Base-by-base conservation (phyloP, 1,284 basidiomycete species). In the Thelephora terrestris region DNA sequence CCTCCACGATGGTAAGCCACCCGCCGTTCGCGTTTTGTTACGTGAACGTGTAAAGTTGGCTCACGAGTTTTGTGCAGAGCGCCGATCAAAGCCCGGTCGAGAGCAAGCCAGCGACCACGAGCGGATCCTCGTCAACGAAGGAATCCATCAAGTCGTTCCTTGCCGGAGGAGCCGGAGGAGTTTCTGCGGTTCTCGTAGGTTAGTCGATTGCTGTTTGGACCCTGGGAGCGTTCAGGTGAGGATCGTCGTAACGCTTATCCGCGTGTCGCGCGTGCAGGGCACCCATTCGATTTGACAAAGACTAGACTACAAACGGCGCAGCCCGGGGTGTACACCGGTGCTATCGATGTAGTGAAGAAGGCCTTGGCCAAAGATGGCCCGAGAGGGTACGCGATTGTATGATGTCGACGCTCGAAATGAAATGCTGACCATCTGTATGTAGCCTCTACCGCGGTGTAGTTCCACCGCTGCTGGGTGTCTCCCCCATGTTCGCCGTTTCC, bases 211-310 rank as follows among this genome's bases (percentile, higher is more conserved):
- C 9, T 9, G 5, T 12, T 32, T 14, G 12, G 14, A 6, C 29
- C 14, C 12, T 32, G 12, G 25, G 7, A 32, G n/a, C 27, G 4
- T 4, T n/a, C 5, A 14, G 16, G 12, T 27, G 9, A 21, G 10
- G 20, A 18, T 25, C 23, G 36, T 25, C 17, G 42, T 35, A 6
- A 23, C 6, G 14, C 17, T 47, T 14, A 43, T 20, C 36, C 17
- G 34, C 44, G 34, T 47, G 42, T 24, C 47, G 21, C 34, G 14
- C 39, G 25, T 40, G 21, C 56, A 87, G 95, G 95, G 4, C 96
- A 99, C 61, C 95, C 95, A 7, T 99, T 99, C 63, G 95, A 99
- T 70, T 71, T 99, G 57, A 96, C 91, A 52, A 98, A 98, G 74
- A 97, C 93, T 27, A 79, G 93, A 50, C 68, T 99, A 57, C 96